Base-by-base conservation (phyloP, 495 filamentous ascomycete genomes). In the Penicillium salamii region DNA sequence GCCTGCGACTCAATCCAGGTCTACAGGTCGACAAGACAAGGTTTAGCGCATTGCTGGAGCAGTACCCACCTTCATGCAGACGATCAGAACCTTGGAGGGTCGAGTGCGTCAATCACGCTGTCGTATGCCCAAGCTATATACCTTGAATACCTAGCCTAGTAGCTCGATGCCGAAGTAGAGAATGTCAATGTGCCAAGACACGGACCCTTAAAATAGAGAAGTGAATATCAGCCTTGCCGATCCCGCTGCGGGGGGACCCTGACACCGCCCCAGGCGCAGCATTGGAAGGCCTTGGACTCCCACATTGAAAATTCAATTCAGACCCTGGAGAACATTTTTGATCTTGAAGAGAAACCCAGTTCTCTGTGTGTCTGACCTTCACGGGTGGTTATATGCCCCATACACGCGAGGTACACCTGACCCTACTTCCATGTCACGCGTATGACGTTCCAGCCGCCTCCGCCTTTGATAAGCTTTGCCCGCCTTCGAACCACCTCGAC, bases 261-360 rank as follows among this genome's bases (percentile, higher is more conserved):
- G 59, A 57, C 59, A 62, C 59, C 59, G 59, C 59, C 59, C 44
- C 20, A 26, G 36, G 35, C 45, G 47, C 37, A 42, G 46, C 24
- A 14, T 32, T 50, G 6, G 24, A 44, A 43, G 29, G 11, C 29
- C 5, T 32, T 11, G 5, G 5, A 43, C 36, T 8, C 15, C 38
- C 38, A 28, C 24, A 35, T 18, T 46, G 19, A 11, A 35, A 34
- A 26, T 32, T 21, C 28, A n/a, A 21, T 7, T 24, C 46, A 29
- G 38, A 17, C 19, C 18, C 17, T 24, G 12, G 6, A 7, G 7
- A 8, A 17, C 24, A 28, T 28, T 5, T 9, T 28, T 28, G 9
- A n/a, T n/a, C n/a, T n/a, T n/a, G n/a, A n/a, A n/a, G n/a, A n/a
- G n/a, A n/a, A n/a, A n/a, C n/a, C n/a, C n/a, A n/a, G n/a, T n/a